Evolutionary conservation across 495 filamentous ascomycete genomes (phyloP).

Genomic region (Hyaloscypha bicolor): DNA sequence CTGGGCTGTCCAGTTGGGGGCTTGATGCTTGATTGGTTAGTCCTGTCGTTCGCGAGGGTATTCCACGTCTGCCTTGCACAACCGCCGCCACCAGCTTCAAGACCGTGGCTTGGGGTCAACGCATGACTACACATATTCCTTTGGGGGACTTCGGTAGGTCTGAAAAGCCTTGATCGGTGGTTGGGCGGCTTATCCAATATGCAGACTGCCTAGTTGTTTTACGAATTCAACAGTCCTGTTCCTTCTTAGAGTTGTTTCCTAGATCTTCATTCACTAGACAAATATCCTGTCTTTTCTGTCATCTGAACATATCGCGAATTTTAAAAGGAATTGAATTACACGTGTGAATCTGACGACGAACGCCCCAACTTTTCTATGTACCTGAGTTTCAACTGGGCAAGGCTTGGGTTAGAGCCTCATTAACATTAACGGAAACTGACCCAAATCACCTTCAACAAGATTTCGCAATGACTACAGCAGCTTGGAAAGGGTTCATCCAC

Average conservation of each 20-base stretch:
- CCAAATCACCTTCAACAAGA: not conserved
- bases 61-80: not conserved
- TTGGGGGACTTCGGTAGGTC: not conserved
- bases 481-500: conserved; percentile 22
- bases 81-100: not conserved
- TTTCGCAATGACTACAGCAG: conserved; percentile 16
- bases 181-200: not conserved
- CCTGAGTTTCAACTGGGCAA: not conserved
- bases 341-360: not conserved
- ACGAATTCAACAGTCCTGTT: not conserved
- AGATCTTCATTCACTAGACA: not conserved
- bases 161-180: not conserved
- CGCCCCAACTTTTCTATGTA: not conserved
- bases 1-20: no score
- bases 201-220: not conserved
- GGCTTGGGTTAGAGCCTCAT: conserved; percentile 14
- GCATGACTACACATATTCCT: not conserved
- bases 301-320: not conserved
- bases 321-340: not conserved
- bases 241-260: not conserved
- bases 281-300: not conserved
- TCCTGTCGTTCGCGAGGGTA: not conserved
- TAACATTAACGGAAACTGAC: not conserved
- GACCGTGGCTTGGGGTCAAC: not conserved
- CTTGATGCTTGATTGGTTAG: not conserved